Evolutionary conservation across 805 yeast species (phyloP).

Genomic region (Saturnispora galanensis): DNA sequence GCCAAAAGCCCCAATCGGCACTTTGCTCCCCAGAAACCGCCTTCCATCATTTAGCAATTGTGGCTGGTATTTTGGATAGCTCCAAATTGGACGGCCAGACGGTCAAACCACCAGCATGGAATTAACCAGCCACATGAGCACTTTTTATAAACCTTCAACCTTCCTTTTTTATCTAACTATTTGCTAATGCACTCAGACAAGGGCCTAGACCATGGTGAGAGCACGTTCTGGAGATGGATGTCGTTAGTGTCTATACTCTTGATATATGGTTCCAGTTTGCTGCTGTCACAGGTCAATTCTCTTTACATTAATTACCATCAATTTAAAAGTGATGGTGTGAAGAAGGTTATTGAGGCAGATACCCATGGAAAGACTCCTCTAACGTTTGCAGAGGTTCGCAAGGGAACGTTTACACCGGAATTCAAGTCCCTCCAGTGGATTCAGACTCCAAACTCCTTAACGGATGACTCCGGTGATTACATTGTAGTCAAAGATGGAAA

Average conservation of each 20-base stretch:
- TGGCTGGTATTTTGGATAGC: constrained; percentile 77
- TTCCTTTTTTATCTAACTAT: not conserved
- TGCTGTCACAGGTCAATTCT: constrained; percentile 9
- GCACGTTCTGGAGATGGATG: constrained; percentile 4
- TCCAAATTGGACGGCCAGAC: constrained; percentile 36
- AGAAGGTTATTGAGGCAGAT: not conserved
- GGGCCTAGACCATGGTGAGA: not conserved
- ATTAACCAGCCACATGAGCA: constrained; percentile 2
- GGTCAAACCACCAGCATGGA: constrained; percentile 12
- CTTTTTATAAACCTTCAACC: not conserved
- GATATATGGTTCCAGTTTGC: constrained; percentile 20
- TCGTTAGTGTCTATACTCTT: constrained; percentile 6
- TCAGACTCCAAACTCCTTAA: constrained; percentile 34
- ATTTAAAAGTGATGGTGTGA: not conserved
- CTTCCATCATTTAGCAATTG: constrained; percentile 86
- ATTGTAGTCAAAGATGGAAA: constrained; percentile 37
- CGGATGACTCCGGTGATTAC: constrained; percentile 58
- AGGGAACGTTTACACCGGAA: constrained; percentile 46
- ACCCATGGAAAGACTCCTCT: constrained; percentile 20
- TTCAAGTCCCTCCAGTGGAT: constrained; percentile 64
- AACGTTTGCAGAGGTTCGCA: constrained; percentile 38
- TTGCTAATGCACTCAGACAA: not conserved
- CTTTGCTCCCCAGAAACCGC: constrained; percentile 58
- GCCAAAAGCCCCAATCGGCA: constrained; percentile 17
- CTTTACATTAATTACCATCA: constrained; percentile 3